Base-by-base conservation (phyloP, 225 moss, liverwort and hornwort genomes). In the Asterella californica region DNA sequence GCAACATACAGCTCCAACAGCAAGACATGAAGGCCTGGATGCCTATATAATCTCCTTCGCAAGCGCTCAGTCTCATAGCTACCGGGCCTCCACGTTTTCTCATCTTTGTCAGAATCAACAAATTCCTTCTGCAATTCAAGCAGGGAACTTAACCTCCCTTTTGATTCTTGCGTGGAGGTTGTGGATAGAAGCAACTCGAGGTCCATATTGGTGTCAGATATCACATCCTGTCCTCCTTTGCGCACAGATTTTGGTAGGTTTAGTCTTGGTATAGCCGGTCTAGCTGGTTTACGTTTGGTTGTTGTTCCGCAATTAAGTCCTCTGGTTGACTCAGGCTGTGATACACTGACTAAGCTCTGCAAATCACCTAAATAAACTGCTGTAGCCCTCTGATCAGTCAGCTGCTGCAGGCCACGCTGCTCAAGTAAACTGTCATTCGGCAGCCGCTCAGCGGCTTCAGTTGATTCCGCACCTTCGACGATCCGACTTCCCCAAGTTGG, bases 1-100 rank as follows among this genome's bases (percentile, higher is more conserved):
- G 65, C 83, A n/a, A 99, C 84, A n/a, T 93, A 88, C 9, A 99
- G 84, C 76, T 99, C 94, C 32, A 99, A 76, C 4, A 99, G 36
- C 18, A 92, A 83, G 73, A 88, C 54, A 62, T 99, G 97, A 65
- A 99, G 89, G 25, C 80, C 76, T 50, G 78, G 52, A 46, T 87
- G 90, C 45, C 86, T 59, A 48, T 99, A 94, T 76, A 99, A 79
- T 9, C 88, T 81, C 79, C 89, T 83, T 42, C 84, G 89, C 1
- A 69, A 79, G 0, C 90, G 78, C 78, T 89, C 88, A 0, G 82
- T 89, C 24, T 90, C 83, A 72, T 92, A 94, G 76, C 68, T 80
- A 66, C 67, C 69, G 29, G 60, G 36, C n/a, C 67, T 81, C 81
- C 64, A 77, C 29, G 62, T 69, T 69, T 45, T 78, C 46, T 61